Evolutionary conservation across 2,329 filamentous ascomycete species (phyloP), one percentile per base, ranked within the genome.

Genomic region (Lachnellula subtilissima): DNA sequence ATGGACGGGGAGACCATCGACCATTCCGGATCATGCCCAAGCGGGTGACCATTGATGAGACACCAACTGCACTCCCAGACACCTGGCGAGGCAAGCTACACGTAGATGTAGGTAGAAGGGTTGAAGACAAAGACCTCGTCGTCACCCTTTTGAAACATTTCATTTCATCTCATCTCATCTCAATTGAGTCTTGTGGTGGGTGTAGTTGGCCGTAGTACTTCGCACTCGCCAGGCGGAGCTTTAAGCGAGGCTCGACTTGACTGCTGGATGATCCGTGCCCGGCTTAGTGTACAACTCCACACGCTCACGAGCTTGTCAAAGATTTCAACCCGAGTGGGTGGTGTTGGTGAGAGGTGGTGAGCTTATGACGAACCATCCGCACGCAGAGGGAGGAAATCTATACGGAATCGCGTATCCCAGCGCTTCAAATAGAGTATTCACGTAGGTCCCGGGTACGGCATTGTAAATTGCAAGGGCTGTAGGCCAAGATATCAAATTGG

Each of bases 301-400:
- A 60, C 55, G 58, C 45, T 61, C 61, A 63, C 59, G 61, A 61
- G 61, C 59, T 43, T 57, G 57, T 61, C 56, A 60, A 62, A 58
- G 58, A 61, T 62, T 62, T 64, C 56, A 60, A 55, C 49, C 60
- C 60, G 60, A 62, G 57, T 32, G 28, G 28, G 28, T 32, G 28
- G 28, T 32, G 28, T 32, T 32, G 8, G 28, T 9, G 25, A 32
- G 7, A 9, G 28, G 28, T 32, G 59, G 60, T 56, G 54, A 61
- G 55, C 28, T 37, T 49, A 23, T 39, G 19, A 28, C 37, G 47
- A 53, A 47, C 43, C 54, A 46, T 42, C 40, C 50, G 57, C 40
- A 32, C 40, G 25, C 25, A 37, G 35, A 19, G 39, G 25, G 35
- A 19, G 39, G 25, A 14, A 14, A 40, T 6, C 25, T 36, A 28